These are phyloP conservation scores for Paramecium caudatum DNA, from an alignment of 73 alveolate species.

Conservation along the genomic window DNA sequence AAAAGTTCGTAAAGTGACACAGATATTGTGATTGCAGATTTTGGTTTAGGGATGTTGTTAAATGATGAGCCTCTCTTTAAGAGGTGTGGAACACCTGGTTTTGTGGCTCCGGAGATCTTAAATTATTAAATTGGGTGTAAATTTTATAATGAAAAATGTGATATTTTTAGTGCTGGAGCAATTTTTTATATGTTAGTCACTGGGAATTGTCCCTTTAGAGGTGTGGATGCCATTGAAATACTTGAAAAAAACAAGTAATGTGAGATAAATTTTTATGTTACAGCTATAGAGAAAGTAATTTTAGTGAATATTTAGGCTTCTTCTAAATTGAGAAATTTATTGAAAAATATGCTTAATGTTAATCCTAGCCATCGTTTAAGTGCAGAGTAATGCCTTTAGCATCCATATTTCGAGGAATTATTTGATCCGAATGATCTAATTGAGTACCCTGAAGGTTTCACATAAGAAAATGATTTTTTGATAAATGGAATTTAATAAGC, in stretches of 20 bases:
- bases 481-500: conserved; percentile 57
- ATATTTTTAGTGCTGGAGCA: conserved; percentile 72
- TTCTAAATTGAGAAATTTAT: conserved; percentile 16
- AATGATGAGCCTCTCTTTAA: conserved; percentile 66
- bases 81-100: conserved; percentile 79
- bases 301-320: not conserved
- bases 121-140: conserved; percentile 68
- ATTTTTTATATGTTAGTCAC: conserved; percentile 56
- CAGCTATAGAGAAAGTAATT: conserved; percentile 8
- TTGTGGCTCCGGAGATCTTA: conserved; percentile 76
- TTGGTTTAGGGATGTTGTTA: conserved; percentile 70
- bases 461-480: not conserved
- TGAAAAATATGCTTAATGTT: conserved; percentile 59
- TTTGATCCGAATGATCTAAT: conserved; percentile 37
- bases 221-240: conserved; percentile 54
- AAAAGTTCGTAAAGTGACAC: not conserved
- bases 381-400: conserved; percentile 66
- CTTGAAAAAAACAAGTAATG: conserved; percentile 64
- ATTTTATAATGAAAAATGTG: conserved; percentile 76
- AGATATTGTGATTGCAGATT: conserved; percentile 71
- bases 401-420: conserved; percentile 60
- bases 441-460: conserved; percentile 3
- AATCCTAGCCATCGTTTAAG: conserved; percentile 57
- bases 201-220: conserved; percentile 72
- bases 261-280: conserved; percentile 63